Conservation (phyloP, 495 filamentous ascomycete species). For the Evernia prunastri region DNA sequence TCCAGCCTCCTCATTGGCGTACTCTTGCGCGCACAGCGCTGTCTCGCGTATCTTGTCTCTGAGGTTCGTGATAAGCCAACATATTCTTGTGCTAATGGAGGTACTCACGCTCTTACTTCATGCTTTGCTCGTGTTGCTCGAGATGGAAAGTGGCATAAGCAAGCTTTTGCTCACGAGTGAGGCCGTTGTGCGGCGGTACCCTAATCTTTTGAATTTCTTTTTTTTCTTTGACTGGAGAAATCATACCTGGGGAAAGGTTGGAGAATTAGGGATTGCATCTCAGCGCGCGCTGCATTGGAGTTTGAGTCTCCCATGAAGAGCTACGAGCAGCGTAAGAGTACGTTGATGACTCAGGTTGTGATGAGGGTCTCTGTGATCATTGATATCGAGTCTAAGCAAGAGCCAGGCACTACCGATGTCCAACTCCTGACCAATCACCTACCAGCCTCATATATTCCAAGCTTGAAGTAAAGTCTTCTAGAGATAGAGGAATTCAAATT, state of each 20-base stretch:
- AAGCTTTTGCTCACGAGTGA: conserved; percentile 7
- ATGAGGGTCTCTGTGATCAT: not conserved
- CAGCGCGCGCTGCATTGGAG: not conserved
- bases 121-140: conserved; percentile 13
- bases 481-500: not conserved
- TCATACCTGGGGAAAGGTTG: conserved; percentile 11
- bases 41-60: conserved; percentile 16
- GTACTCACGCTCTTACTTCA: not conserved
- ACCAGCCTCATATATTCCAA: not conserved
- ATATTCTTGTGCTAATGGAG: not conserved
- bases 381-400: not conserved
- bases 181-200: not conserved
- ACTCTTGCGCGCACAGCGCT: conserved; percentile 7
- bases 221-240: too few relatives aligned
- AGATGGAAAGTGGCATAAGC: conserved; percentile 2
- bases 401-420: not conserved
- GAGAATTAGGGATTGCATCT: conserved; percentile 9
- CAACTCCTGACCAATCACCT: not conserved
- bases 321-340: not conserved
- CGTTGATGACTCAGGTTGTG: not conserved
- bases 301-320: not conserved
- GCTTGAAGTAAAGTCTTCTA: not conserved
- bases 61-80: not conserved
- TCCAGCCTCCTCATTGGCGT: conserved; percentile 5
- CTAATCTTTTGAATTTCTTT: not conserved